Evolutionary conservation across 331 rosid genomes (phyloP).

Genomic region (Malus hybrid): DNA sequence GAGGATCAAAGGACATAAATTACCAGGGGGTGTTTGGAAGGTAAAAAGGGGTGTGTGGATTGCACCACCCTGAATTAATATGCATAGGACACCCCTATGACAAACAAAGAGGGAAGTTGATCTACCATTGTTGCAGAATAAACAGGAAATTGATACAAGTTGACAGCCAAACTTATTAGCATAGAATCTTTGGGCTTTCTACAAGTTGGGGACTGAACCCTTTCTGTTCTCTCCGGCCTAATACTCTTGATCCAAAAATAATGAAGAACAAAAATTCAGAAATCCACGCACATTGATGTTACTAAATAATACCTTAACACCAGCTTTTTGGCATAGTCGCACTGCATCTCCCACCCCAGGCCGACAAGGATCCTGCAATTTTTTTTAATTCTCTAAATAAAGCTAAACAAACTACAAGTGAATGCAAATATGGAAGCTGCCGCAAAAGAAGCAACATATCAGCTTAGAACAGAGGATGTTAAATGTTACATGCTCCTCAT

Average conservation of each 20-base stretch:
- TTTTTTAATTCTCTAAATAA: slow-evolving; percentile 17
- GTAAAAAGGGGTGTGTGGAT: too few species aligned
- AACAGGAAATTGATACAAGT: too few species aligned
- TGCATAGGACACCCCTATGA: not conserved
- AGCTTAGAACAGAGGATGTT: not conserved
- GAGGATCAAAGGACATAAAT: too few species aligned
- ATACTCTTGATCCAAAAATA: not conserved
- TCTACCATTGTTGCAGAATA: not conserved
- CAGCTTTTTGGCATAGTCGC: slow-evolving; percentile 72
- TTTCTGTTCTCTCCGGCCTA: not conserved
- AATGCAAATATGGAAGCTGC: not conserved
- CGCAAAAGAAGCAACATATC: not conserved
- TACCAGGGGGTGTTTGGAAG: too few species aligned
- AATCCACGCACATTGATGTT: not conserved
- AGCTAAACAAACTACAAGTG: not conserved
- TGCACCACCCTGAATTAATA: not conserved
- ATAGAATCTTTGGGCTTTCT: not conserved
- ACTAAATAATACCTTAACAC: slow-evolving; percentile 56
- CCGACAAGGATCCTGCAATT: slow-evolving; percentile 90
- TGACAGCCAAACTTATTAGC: not conserved
- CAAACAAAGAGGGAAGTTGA: not conserved
- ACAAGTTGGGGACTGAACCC: not conserved
- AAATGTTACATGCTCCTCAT: not conserved
- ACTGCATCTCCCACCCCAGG: slow-evolving; percentile 73
- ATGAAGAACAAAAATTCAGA: not conserved